phyloP scores from a whole-genome alignment of 257 asterid genomes.

The Nicotiana attenuata region DNA sequence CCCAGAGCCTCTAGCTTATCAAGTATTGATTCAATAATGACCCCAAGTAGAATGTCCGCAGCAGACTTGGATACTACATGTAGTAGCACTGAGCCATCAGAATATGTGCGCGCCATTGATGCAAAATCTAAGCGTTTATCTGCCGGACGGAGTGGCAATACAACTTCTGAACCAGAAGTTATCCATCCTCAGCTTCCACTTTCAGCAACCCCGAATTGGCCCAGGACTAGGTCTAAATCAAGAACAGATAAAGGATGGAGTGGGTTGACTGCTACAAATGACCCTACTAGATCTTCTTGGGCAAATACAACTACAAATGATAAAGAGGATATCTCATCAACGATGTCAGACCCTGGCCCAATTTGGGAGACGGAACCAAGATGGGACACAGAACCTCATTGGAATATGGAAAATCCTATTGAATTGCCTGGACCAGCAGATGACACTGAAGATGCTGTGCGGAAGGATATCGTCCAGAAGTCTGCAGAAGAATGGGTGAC shows the following conservation, averaged over 20 bases:
- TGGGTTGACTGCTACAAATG: conserved; percentile 50
- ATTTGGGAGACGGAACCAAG: conserved; percentile 98
- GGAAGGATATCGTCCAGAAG: conserved; percentile 32
- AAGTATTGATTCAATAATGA: conserved; percentile 90
- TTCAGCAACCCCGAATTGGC: conserved; percentile 76
- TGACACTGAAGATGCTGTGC: conserved; percentile 37
- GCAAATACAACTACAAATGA: conserved; percentile 56
- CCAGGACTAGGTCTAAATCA: conserved; percentile 89
- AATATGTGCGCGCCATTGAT: conserved; percentile 89
- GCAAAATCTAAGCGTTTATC: conserved; percentile 84
- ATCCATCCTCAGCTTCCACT: conserved; percentile 76
- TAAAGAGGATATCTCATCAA: conserved; percentile 94
- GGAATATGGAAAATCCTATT: conserved; percentile 59
- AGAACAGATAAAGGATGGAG: conserved; percentile 70
- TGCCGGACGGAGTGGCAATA: conserved; percentile 57
- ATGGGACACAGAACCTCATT: conserved; percentile 79
- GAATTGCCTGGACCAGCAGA: conserved; percentile 69
- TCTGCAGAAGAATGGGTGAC: conserved; percentile 81
- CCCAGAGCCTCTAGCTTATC: conserved; percentile 95
- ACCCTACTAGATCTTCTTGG: conserved; percentile 72
- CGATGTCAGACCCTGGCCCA: conserved; percentile 97
- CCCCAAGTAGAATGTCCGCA: conserved; percentile 74
- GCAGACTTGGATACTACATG: conserved; percentile 71
- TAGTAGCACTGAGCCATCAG: conserved; percentile 89
- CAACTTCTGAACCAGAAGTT: conserved; percentile 79